Evolutionary conservation across 2,329 filamentous ascomycete species (phyloP), one percentile per base, ranked within the genome.

Genomic region (Onygena corvina): DNA sequence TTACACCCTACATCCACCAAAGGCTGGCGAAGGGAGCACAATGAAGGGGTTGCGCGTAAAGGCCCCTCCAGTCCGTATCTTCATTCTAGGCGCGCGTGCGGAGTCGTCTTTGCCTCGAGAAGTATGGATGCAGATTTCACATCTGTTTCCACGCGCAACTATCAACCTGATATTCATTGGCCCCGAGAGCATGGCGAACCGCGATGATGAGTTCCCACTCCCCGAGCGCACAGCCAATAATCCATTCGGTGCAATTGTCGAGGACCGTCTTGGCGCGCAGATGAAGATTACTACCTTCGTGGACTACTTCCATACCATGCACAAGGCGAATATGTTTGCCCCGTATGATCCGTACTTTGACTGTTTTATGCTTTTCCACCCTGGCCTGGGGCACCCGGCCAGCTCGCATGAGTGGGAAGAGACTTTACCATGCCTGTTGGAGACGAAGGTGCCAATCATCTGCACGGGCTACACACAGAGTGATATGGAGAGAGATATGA

Each of bases 331-430:
- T 44, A 78, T 89, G 63, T 98, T 96, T 70, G 80, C 85, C 51
- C 92, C 93, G 0, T 95, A 93, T 63, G 92, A 98, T 63, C 92
- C 92, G 0, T 98, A 98, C 71, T 94, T 98, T 66, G 92, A 98
- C 72, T 92, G 86, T 67, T 94, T 98, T 63, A 81, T 98, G 60
- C 77, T 95, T 47, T 98, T 96, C 75, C 93, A 98, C 62, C 93
- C 93, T 0, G 93, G 93, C 6, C 76, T 98, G 14, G 93, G 92
- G 9, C 92, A 98, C 65, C 89, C 93, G 0, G 87, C 89, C 11
- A 90, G 84, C 61, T 86, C 85, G 47, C 86, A 94, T 60, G 92
- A 98, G 66, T 98, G 93, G 92, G 78, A 84, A 52, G 82, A 90
- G 59, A 96, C 92, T 0, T 69, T 98, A 5, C 92, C 92, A 1